These are phyloP conservation scores for Pyrenula aspistea DNA, from an alignment of 495 filamentous ascomycete genomes.

Conservation along the genomic window DNA sequence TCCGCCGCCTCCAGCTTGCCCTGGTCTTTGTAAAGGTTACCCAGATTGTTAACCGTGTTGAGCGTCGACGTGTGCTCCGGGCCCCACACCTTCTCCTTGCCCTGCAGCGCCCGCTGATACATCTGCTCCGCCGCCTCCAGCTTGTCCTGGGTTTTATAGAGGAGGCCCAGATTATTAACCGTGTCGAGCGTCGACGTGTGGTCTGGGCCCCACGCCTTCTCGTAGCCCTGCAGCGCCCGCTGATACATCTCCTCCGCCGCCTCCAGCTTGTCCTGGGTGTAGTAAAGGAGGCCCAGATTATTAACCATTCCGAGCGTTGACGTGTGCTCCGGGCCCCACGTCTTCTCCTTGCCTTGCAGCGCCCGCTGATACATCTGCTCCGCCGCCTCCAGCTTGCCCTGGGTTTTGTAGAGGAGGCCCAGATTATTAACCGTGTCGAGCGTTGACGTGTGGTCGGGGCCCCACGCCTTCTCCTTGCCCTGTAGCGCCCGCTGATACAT, in stretches of 20 bases:
- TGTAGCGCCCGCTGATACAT: constrained; percentile 19
- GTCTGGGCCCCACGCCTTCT: constrained; percentile 9
- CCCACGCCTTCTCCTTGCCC: constrained; percentile 13
- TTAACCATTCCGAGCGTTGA: constrained; percentile 18
- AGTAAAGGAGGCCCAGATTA: constrained; percentile 14
- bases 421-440: constrained; percentile 8
- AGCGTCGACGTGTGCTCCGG: too few relatives aligned
- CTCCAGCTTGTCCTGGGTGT: constrained; percentile 12
- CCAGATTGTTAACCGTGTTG: too few relatives aligned
- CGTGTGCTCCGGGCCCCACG: constrained; percentile 10
- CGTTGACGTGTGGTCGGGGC: constrained; percentile 13
- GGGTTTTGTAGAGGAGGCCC: constrained; percentile 5
- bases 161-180: constrained; percentile 15
- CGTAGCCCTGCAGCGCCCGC: constrained; percentile 7
- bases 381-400: constrained; percentile 10
- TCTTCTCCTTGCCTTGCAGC: constrained; percentile 20
- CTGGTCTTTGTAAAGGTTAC: constrained; percentile 1
- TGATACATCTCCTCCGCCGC: constrained; percentile 3
- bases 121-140: constrained; percentile 15
- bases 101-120: constrained; percentile 8
- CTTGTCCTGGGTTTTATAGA: constrained; percentile 10
- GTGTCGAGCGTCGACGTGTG: constrained; percentile 17
- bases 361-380: constrained; percentile 13
- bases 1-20: too few relatives aligned
- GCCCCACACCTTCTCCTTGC: constrained; percentile 1